Evolutionary conservation across 176 grass and related monocot genomes (phyloP).

Genomic region (Bothriochloa decipiens): DNA sequence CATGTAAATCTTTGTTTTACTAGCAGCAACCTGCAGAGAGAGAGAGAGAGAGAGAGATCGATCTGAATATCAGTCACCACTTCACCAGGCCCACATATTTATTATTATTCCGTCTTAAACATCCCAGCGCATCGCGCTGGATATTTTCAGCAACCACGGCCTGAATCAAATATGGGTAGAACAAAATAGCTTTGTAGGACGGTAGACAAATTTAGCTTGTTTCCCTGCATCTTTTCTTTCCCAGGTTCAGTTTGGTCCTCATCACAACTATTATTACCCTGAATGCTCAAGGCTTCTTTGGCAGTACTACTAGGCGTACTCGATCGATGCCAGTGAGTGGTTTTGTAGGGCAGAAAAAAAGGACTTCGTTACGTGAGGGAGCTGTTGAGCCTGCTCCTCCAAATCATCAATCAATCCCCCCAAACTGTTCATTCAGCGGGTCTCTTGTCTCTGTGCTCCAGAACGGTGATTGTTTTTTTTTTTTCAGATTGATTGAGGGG

Average conservation of each 20-base stretch:
- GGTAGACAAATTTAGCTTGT: too few species aligned
- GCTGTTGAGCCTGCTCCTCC: slow-evolving; percentile 4
- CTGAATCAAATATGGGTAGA: background rate
- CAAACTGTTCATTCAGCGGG: background rate
- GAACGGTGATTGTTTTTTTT: too few species aligned
- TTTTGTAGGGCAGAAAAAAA: background rate
- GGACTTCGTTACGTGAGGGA: slow-evolving; percentile 2
- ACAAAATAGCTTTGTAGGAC: background rate
- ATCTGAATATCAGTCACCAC: background rate
- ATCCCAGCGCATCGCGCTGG: background rate
- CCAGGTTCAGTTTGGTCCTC: background rate
- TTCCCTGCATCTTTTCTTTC: background rate
- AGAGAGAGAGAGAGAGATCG: too few species aligned
- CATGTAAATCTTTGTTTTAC: slow-evolving; percentile 94
- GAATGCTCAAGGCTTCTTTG: background rate
- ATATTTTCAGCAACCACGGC: background rate
- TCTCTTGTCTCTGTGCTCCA: background rate
- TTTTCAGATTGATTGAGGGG: too few species aligned
- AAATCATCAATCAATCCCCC: background rate
- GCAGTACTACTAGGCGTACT: background rate
- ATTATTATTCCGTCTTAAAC: background rate
- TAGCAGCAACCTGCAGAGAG: slow-evolving; percentile 70
- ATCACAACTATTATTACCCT: background rate
- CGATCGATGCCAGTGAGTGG: background rate
- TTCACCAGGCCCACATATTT: background rate